A percentile compares a stretch with the other conserved stretches of the same genome.
Evolutionary conservation across 2,329 filamentous ascomycete genomes (phyloP).

Genomic region (Xenosphaeropsis pyriputrescens): DNA sequence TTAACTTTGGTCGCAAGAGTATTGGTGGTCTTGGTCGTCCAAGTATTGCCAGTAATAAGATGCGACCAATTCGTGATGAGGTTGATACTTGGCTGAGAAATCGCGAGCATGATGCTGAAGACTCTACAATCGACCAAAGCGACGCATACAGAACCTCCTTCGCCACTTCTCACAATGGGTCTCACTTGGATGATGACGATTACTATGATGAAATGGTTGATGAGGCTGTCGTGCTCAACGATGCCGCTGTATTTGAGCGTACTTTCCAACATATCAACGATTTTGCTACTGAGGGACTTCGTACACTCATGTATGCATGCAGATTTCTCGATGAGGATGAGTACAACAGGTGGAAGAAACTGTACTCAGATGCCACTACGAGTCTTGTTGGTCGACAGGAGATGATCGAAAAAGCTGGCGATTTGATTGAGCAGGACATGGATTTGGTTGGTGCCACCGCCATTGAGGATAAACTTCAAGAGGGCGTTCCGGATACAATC

Average conservation of each 20-base stretch:
- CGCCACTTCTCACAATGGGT: conserved; percentile 14
- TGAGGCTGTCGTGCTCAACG: conserved; percentile 42
- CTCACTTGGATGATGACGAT: conserved; percentile 29
- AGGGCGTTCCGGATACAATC: conserved; percentile 80
- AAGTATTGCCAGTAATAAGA: conserved; percentile 15
- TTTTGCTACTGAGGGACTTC: conserved; percentile 75
- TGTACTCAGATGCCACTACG: conserved; percentile 68
- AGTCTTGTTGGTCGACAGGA: conserved; percentile 67
- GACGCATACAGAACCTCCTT: conserved; percentile 19
- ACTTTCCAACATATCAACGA: conserved; percentile 81
- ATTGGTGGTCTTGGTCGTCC: conserved; percentile 8
- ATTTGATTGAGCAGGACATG: conserved; percentile 69
- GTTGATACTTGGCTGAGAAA: conserved; percentile 17
- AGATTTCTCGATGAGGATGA: conserved; percentile 60
- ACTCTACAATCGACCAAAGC: conserved; percentile 21
- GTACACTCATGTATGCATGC: conserved; percentile 74
- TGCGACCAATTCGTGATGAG: conserved; percentile 20
- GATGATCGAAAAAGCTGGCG: conserved; percentile 65
- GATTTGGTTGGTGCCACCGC: conserved; percentile 79
- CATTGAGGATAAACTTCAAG: conserved; percentile 86
- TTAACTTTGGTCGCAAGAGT: not conserved
- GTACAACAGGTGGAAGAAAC: conserved; percentile 61
- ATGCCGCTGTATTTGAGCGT: conserved; percentile 40
- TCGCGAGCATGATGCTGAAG: conserved; percentile 29
- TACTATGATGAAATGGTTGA: conserved; percentile 40